Percentiles rank a stretch among this genome's conserved stretches.
Evolutionary conservation across 1,284 basidiomycete species (phyloP).

Genomic region (Volvariella surrecta): DNA sequence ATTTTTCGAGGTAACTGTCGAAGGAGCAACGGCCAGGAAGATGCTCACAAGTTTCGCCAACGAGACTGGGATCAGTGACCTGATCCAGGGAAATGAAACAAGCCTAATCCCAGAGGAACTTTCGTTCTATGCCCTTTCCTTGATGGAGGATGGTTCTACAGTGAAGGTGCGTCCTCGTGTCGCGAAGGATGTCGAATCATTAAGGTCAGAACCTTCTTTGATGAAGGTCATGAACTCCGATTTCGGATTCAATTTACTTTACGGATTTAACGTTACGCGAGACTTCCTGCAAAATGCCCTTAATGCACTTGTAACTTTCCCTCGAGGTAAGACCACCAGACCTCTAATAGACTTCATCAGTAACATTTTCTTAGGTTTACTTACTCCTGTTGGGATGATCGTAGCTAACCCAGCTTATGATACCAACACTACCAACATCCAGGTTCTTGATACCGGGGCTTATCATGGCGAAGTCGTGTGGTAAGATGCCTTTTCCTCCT

Average conservation of each 20-base stretch:
- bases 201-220: too few relatives aligned
- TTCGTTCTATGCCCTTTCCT: slow-evolving; percentile 18
- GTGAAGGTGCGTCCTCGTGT: slow-evolving; percentile 18
- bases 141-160: slow-evolving; percentile 16
- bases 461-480: slow-evolving; percentile 20
- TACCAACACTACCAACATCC: slow-evolving; percentile 16
- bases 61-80: slow-evolving; percentile 24
- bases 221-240: slow-evolving; percentile 19
- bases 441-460: slow-evolving; percentile 16
- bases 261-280: slow-evolving; percentile 15
- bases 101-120: too few relatives aligned
- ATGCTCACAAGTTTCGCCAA: slow-evolving; percentile 32
- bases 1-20: slow-evolving; percentile 34
- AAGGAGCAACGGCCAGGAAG: slow-evolving; percentile 18
- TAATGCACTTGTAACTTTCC: slow-evolving; percentile 17
- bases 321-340: slow-evolving; percentile 12
- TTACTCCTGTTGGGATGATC: slow-evolving; percentile 20
- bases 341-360: neutral
- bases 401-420: slow-evolving; percentile 20
- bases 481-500: slow-evolving; percentile 7
- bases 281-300: slow-evolving; percentile 14
- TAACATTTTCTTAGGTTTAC: slow-evolving; percentile 13
- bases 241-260: slow-evolving; percentile 18
- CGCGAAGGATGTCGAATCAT: too few relatives aligned
- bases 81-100: slow-evolving; percentile 22